These are phyloP conservation scores for Talaromyces sp. DNA, from an alignment of 2,329 filamentous ascomycete species.

Conservation along the genomic window DNA sequence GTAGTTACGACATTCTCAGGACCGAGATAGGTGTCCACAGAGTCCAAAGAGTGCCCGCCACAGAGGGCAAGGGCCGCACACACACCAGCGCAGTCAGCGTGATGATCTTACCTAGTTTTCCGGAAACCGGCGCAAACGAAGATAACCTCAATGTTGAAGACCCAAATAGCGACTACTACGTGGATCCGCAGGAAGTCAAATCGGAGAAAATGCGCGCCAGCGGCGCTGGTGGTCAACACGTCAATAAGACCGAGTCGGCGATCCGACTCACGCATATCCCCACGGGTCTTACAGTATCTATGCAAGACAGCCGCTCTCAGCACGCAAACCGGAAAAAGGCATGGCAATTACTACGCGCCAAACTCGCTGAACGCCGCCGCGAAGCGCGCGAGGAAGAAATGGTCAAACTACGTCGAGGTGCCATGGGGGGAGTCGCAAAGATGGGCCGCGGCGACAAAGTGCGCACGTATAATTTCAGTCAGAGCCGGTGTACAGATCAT, in stretches of 20 bases:
- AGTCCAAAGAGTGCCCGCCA: constrained; percentile 88
- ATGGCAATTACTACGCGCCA: constrained; percentile 78
- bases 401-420: constrained; percentile 68
- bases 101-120: constrained; percentile 83
- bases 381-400: constrained; percentile 82
- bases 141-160: constrained; percentile 62
- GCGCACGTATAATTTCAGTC: constrained; percentile 78
- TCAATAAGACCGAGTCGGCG: constrained; percentile 97
- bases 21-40: constrained; percentile 92
- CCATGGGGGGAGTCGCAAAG: constrained; percentile 69
- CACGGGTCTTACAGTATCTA: constrained; percentile 78
- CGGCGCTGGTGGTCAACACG: constrained; percentile 93
- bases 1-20: constrained; percentile 76
- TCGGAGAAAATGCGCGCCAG: constrained; percentile 87
- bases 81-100: constrained; percentile 92
- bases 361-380: constrained; percentile 72
- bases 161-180: constrained; percentile 85
- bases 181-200: constrained; percentile 76
- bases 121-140: constrained; percentile 49
- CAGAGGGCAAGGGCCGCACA: constrained; percentile 83
- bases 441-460: constrained; percentile 93
- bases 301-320: constrained; percentile 91
- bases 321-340: constrained; percentile 82
- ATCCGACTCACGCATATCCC: constrained; percentile 88
- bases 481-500: constrained; percentile 85